These are phyloP conservation scores for Phytopythium oedochilum DNA, from an alignment of 352 stramenopile genomes.

Conservation along the genomic window DNA sequence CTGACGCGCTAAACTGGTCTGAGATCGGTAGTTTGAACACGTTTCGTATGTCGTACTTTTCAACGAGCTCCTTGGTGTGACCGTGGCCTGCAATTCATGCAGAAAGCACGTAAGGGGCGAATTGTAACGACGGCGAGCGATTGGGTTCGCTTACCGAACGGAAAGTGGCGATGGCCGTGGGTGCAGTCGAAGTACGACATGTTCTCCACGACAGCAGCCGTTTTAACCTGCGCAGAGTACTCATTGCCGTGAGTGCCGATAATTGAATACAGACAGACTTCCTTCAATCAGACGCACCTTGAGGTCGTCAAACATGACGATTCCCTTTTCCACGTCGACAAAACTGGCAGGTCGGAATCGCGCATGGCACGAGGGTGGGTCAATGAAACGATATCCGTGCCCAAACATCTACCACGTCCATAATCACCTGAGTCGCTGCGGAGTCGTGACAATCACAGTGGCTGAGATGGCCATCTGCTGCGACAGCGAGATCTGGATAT, in stretches of 20 bases:
- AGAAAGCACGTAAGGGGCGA: neutral
- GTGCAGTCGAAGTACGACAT: conserved; percentile 97
- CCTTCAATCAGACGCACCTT: conserved; percentile 45
- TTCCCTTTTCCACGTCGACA: conserved; percentile 98
- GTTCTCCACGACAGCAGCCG: conserved; percentile 98
- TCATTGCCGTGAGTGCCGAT: neutral
- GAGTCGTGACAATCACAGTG: conserved; percentile 98
- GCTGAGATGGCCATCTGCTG: conserved; percentile 97
- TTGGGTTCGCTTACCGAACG: conserved; percentile 48
- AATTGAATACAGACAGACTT: neutral
- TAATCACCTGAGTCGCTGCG: conserved; percentile 94
- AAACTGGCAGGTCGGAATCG: conserved; percentile 54
- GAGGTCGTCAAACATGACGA: conserved; percentile 98
- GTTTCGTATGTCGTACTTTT: conserved; percentile 82
- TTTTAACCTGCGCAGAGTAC: conserved; percentile 81
- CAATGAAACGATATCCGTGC: neutral
- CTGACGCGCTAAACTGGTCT: conserved; percentile 63
- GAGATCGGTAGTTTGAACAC: conserved; percentile 84
- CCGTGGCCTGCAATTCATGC: conserved; percentile 35
- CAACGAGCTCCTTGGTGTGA: conserved; percentile 68
- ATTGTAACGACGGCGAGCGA: neutral
- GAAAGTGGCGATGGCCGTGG: conserved; percentile 81
- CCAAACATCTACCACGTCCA: too few relatives aligned
- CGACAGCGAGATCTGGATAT: conserved; percentile 98
- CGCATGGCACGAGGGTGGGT: neutral